Conservation (phyloP, 2,329 filamentous ascomycete genomes). For the Ceratocystis ficicola region DNA sequence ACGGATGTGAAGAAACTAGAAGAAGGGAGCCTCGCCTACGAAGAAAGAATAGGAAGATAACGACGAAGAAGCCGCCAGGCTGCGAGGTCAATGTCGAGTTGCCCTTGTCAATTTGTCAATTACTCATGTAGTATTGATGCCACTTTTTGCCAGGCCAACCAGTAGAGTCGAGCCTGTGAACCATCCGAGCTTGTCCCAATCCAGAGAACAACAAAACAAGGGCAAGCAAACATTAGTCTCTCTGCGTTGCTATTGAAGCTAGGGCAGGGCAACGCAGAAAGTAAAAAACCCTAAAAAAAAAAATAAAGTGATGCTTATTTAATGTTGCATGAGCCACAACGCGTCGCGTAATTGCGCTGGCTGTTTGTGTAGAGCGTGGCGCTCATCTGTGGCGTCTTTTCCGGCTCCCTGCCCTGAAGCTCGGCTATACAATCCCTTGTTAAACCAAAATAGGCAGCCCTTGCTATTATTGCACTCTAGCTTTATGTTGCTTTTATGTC, state of each 20-base stretch:
- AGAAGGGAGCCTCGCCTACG: no score
- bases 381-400: not conserved
- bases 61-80: no score
- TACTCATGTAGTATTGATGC: not conserved
- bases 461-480: not conserved
- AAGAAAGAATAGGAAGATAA: no score
- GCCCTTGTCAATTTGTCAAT: not conserved
- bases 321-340: not conserved
- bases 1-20: no score
- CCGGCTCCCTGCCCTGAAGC: no score
- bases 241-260: not conserved
- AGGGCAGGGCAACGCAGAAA: not conserved
- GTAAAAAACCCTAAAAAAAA: not conserved
- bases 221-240: not conserved
- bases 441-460: not conserved
- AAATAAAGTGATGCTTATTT: not conserved
- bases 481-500: no score
- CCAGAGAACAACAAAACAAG: not conserved
- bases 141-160: constrained; percentile 12
- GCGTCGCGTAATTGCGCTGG: not conserved
- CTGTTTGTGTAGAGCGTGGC: not conserved
- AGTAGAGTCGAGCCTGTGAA: not conserved
- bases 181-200: constrained; percentile 1
- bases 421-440: not conserved
- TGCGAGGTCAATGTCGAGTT: not conserved